Conservation (phyloP, 179 eudicot genomes). For the Drosera spatulata region DNA sequence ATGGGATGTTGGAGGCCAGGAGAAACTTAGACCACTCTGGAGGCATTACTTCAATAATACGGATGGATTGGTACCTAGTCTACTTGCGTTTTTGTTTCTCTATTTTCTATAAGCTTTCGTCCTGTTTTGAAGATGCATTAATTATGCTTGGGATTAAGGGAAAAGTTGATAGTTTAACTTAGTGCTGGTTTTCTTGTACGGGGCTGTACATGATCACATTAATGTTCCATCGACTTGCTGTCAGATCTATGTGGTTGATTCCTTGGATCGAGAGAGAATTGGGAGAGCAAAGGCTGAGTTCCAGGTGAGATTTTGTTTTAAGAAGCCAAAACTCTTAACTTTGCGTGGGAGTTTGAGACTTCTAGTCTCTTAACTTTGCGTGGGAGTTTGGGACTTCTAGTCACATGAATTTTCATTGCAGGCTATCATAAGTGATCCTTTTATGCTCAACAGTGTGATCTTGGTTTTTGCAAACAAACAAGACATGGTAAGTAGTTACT, state of each 20-base stretch:
- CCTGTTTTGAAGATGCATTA: not conserved
- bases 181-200: not conserved
- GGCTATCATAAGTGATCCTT: constrained; percentile 92
- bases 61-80: constrained; percentile 75
- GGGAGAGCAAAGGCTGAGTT: constrained; percentile 85
- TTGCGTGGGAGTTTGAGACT: too few relatives aligned
- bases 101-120: not conserved
- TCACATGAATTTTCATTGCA: constrained; percentile 31
- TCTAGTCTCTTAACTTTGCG: constrained; percentile 6
- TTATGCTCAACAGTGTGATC: constrained; percentile 94
- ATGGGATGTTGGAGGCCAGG: constrained; percentile 99
- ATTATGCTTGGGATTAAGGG: not conserved
- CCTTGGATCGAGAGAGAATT: constrained; percentile 92
- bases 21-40: constrained; percentile 94
- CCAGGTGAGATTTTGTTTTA: constrained; percentile 41
- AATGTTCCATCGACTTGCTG: constrained; percentile 7
- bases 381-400: constrained; percentile 9
- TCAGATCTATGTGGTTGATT: constrained; percentile 99
- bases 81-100: not conserved
- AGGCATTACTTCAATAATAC: constrained; percentile 99
- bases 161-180: not conserved
- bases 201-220: not conserved
- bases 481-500: constrained; percentile 66
- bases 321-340: not conserved
- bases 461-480: constrained; percentile 98